phyloP scores from a whole-genome alignment of 2,329 filamentous ascomycete species.

The Ampelomyces quisqualis region DNA sequence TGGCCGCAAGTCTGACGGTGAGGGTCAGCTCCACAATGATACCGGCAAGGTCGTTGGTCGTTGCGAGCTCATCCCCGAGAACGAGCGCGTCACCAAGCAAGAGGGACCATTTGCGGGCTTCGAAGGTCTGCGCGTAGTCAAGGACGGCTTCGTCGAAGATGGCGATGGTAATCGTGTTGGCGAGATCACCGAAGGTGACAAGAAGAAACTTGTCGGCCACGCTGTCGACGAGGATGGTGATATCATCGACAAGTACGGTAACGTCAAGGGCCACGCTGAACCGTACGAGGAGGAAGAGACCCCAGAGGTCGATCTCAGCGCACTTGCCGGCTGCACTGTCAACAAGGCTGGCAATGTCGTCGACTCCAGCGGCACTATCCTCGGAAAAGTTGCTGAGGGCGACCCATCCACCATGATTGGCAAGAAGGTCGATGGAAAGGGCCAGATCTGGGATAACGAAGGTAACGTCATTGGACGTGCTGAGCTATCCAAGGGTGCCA shows the following conservation, averaged over 20 bases:
- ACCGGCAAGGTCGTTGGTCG: slow-evolving; percentile 58
- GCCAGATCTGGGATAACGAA: slow-evolving; percentile 64
- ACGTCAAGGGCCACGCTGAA: slow-evolving; percentile 60
- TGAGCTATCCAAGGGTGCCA: slow-evolving; percentile 57
- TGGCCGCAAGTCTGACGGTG: slow-evolving; percentile 56
- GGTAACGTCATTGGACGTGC: slow-evolving; percentile 62
- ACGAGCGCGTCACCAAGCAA: slow-evolving; percentile 56
- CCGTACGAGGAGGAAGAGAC: slow-evolving; percentile 55
- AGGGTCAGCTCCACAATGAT: slow-evolving; percentile 59
- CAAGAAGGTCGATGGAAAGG: slow-evolving; percentile 63
- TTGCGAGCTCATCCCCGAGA: slow-evolving; percentile 59
- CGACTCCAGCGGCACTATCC: slow-evolving; percentile 59
- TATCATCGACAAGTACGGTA: slow-evolving; percentile 73
- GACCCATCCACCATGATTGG: slow-evolving; percentile 59
- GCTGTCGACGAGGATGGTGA: slow-evolving; percentile 80
- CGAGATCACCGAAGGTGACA: slow-evolving; percentile 67
- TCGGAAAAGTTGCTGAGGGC: slow-evolving; percentile 60
- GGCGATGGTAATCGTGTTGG: slow-evolving; percentile 76
- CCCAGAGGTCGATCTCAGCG: slow-evolving; percentile 56
- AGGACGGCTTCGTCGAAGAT: slow-evolving; percentile 73
- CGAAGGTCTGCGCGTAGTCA: slow-evolving; percentile 63
- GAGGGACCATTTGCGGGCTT: slow-evolving; percentile 71
- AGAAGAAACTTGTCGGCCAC: slow-evolving; percentile 71
- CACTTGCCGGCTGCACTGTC: slow-evolving; percentile 62
- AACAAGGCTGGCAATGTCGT: slow-evolving; percentile 66